Percentiles rank a stretch among this genome's conserved stretches.
Evolutionary conservation across 768 basidiomycete species (phyloP).

Genomic region (Termitomyces eurrhizus): DNA sequence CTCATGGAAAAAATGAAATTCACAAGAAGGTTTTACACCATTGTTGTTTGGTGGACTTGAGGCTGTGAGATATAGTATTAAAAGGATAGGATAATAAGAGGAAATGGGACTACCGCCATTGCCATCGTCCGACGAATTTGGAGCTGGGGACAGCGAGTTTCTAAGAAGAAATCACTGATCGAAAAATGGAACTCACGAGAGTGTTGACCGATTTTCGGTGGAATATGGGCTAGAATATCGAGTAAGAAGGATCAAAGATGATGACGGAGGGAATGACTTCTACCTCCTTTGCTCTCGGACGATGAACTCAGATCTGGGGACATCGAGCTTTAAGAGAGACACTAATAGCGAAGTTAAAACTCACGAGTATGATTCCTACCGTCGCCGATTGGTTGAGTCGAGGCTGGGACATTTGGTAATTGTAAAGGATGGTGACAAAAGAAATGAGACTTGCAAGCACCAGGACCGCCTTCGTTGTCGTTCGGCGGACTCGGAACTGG

Average conservation of each 20-base stretch:
- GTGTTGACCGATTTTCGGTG: too few species aligned
- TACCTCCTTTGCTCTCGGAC: not conserved
- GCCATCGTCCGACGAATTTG: too few species aligned
- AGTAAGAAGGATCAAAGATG: not conserved
- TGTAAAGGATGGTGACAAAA: not conserved
- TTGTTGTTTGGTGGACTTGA: too few species aligned
- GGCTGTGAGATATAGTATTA: not conserved
- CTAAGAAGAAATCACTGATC: not conserved
- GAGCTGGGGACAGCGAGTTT: not conserved
- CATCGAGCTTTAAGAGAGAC: not conserved
- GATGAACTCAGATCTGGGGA: not conserved
- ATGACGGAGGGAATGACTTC: not conserved
- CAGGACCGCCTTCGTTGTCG: not conserved
- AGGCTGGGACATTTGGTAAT: not conserved
- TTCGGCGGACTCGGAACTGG: not conserved
- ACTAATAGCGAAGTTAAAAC: not conserved
- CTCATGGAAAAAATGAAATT: not conserved
- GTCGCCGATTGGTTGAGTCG: not conserved
- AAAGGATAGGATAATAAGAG: not conserved
- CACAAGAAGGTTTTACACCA: not conserved
- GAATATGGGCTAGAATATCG: too few species aligned
- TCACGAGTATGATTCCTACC: not conserved
- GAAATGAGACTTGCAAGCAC: not conserved
- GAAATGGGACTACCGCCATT: not conserved
- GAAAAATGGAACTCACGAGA: not conserved